Base-by-base conservation (phyloP, 2,329 filamentous ascomycete species). In the Diplodia intermedia region DNA sequence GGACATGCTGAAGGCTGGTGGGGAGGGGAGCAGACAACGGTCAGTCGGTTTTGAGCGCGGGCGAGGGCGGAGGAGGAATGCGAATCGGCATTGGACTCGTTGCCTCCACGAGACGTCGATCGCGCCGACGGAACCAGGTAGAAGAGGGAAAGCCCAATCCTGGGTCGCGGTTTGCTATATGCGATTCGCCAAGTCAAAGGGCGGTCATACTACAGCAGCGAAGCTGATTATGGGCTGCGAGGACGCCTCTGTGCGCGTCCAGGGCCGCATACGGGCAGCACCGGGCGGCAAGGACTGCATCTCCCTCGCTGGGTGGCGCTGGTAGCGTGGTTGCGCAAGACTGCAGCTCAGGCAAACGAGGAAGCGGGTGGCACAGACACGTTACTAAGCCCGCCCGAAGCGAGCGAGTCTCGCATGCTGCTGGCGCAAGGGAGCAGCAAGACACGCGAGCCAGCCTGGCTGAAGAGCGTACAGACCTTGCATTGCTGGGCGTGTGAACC, bases 1-100 rank as follows among this genome's bases (percentile, higher is more conserved):
- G 26, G 70, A 65, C 71, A 73, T 73, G 60, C 8, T 68, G 70
- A 52, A 8, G 20, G 20, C 20, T 47, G 56, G 9, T 14, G 23
- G 43, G 56, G 2, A 15, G 23, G 4, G 14, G 5, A 38, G 18
- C 4, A 11, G 43, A 38, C 26, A 33, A 54, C 20, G 40, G 53
- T 43, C 49, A 31, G 49, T 36, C 8, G 18, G 12, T 26, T 53
- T 43, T n/a, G 61, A 26, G 23, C 33, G 23, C 14, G n/a, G 50
- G 29, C 9, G 36, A 26, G 56, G 23, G 18, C 1, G 50, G 40
- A 14, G 57, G 11, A 47, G 63, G 63, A 66, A 33, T 20, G 63
- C 12, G 23, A 38, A 3, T 20, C 23, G 38, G 38, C 56, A 31
- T 60, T 20, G 56, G 26, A 36, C 14, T 47, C 43, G 50, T 14